These are phyloP conservation scores for Ceratonia siliqua DNA, from an alignment of 306 rosid genomes.

Conservation along the genomic window DNA sequence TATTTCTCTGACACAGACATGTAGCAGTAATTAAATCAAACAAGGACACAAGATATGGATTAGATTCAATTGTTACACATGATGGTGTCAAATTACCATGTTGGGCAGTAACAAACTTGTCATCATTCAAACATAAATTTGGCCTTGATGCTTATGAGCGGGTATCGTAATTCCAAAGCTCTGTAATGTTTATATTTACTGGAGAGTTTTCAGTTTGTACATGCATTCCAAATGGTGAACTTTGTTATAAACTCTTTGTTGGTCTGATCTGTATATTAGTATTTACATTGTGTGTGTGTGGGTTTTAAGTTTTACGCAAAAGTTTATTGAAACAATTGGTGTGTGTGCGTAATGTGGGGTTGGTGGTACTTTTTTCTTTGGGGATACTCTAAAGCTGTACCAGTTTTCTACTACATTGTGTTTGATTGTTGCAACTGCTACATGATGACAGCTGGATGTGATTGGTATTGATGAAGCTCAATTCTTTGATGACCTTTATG, in stretches of 20 bases:
- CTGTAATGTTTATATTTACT: conserved; percentile 12
- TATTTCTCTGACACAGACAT: conserved; percentile 52
- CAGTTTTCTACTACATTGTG: conserved; percentile 18
- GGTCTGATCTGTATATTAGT: background rate
- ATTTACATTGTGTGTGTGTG: background rate
- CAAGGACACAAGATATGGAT: conserved; percentile 84
- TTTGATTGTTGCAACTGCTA: conserved; percentile 32
- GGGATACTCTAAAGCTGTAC: background rate
- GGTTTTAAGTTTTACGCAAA: background rate
- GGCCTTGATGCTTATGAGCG: conserved; percentile 67
- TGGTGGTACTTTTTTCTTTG: background rate
- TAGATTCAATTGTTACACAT: conserved; percentile 90
- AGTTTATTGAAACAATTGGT: conserved; percentile 3
- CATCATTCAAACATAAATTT: conserved; percentile 73
- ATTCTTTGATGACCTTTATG: conserved; percentile 89
- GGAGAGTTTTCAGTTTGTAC: background rate
- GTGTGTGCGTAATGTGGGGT: background rate
- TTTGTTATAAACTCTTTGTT: background rate
- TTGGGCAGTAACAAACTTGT: conserved; percentile 67
- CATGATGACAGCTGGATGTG: conserved; percentile 72
- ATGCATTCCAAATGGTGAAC: background rate
- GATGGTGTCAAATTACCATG: conserved; percentile 83
- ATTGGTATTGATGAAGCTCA: conserved; percentile 97
- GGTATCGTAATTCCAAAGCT: conserved; percentile 48
- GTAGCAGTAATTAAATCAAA: conserved; percentile 88